phyloP scores from a whole-genome alignment of 2,329 filamentous ascomycete species.

The Fusarium devonianum region DNA sequence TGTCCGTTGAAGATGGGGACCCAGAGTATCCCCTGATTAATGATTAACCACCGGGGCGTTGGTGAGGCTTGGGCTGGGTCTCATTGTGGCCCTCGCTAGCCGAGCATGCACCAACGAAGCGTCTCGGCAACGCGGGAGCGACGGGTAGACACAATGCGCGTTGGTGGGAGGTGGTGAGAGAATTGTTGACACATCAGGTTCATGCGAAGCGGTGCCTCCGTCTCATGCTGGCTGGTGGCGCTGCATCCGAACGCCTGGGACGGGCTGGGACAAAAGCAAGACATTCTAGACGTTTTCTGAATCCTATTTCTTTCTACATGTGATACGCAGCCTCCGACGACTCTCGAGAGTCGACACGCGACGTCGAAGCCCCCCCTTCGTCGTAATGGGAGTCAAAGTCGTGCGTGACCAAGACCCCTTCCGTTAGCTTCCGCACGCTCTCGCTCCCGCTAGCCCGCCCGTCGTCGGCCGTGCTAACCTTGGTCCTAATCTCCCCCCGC shows the following conservation, averaged over 20 bases:
- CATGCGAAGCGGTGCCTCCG: background rate
- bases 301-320: constrained; percentile 5
- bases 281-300: background rate
- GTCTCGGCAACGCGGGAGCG: too few relatives aligned
- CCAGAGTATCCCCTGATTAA: too few relatives aligned
- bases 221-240: background rate
- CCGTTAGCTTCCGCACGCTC: constrained; percentile 35
- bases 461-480: constrained; percentile 3
- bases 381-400: constrained; percentile 39
- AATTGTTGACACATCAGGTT: too few relatives aligned
- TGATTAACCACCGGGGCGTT: too few relatives aligned
- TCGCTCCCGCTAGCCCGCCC: constrained; percentile 29
- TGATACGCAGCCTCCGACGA: constrained; percentile 29
- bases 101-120: too few relatives aligned
- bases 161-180: background rate
- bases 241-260: too few relatives aligned
- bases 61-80: too few relatives aligned
- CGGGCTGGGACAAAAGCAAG: too few relatives aligned
- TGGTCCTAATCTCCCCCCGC: constrained; percentile 18
- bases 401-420: constrained; percentile 32
- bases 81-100: too few relatives aligned
- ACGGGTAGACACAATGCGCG: background rate
- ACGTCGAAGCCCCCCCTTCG: constrained; percentile 18
- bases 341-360: constrained; percentile 26
- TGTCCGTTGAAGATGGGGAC: too few relatives aligned